Conservation (phyloP, 805 yeast genomes). For the Candida arabinofermentans region DNA sequence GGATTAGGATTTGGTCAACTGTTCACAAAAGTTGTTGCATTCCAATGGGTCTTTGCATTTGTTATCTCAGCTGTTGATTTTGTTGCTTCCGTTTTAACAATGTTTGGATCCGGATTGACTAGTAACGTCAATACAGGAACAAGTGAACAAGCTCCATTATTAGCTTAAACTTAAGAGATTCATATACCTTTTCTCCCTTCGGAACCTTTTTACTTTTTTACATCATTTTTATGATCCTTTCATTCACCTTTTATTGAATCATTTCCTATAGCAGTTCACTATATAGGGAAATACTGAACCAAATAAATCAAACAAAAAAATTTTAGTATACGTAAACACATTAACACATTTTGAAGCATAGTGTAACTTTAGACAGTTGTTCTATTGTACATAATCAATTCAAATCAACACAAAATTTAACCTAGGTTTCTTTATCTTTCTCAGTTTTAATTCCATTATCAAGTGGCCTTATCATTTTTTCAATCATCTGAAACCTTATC, state of each 20-base stretch:
- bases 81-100: slow-evolving; percentile 44
- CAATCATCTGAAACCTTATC: slow-evolving; percentile 31
- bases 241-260: too few relatives aligned
- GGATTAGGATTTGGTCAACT: slow-evolving; percentile 73
- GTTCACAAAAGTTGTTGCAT: slow-evolving; percentile 62
- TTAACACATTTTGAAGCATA: too few relatives aligned
- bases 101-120: slow-evolving; percentile 33
- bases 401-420: too few relatives aligned
- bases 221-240: not conserved
- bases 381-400: too few relatives aligned
- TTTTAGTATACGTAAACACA: too few relatives aligned
- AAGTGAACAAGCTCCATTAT: slow-evolving; percentile 33
- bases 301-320: not conserved
- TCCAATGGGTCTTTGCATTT: slow-evolving; percentile 85
- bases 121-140: slow-evolving; percentile 8
- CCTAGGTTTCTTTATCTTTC: not conserved
- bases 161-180: slow-evolving; percentile 13
- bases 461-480: slow-evolving; percentile 36
- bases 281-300: not conserved
- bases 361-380: too few relatives aligned
- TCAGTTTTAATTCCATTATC: not conserved
- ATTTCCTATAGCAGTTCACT: too few relatives aligned
- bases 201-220: not conserved
- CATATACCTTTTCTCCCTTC: not conserved
- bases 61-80: slow-evolving; percentile 56